Evolutionary conservation across 345 rosid genomes (phyloP), one percentile per base, ranked within the genome.

Genomic region (Camelina sativa): DNA sequence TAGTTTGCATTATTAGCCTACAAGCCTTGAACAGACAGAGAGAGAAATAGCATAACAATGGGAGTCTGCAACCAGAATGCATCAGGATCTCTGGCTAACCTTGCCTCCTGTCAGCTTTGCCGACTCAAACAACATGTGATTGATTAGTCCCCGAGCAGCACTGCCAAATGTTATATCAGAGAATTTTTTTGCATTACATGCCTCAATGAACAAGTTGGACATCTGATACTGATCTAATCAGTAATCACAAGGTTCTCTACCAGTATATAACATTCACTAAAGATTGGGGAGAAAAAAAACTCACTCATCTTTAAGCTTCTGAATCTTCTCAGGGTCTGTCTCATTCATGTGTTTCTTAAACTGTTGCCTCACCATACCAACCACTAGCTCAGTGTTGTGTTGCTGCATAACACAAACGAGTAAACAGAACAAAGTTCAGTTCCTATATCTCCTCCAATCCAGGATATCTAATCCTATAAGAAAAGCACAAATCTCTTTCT

Each of bases 141-240:
- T 92, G 78, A 92, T 87, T 65, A 92, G 98, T 74, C 97, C 98
- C 67, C 98, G 85, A 17, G 99, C 99, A 6, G 97, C 99, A 67
- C 99, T 96, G 87, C 83, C 79, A 80, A 67, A 70, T 19, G 73
- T 46, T 62, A 72, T 48, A 78, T 25, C 65, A 62, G 67, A 62
- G 15, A 43, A 23, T 17, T 34, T 17, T 71, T 30, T 57, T 12
- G 37, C 67, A 48, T 23, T 10, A 5, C 34, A 71, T 9, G 53
- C 69, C 17, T 63, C 71, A 54, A 25, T 5, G 54, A 67, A 50
- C 52, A 74, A 57, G 65, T 32, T 41, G 22, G 10, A 61, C 19
- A 23, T 38, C 41, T 16, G 35, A 20, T 20, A 20, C 22, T 20
- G 22, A 64, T 17, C 17, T 40, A 40, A 35, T 10, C 13, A 38